Evolutionary conservation across 805 yeast species (phyloP).

Genomic region (Priceomyces haplophilus): DNA sequence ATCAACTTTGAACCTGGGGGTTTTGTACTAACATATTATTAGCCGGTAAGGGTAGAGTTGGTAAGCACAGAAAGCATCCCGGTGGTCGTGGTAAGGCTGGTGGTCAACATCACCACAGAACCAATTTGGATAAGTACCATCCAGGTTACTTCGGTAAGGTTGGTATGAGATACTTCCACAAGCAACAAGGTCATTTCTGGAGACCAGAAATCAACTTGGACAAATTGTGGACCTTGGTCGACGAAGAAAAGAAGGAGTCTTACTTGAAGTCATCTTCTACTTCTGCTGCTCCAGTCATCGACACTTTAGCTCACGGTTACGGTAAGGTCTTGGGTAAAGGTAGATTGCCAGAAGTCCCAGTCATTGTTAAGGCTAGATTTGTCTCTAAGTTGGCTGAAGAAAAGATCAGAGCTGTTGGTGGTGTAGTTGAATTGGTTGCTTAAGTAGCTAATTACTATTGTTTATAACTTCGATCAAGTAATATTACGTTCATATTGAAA

Average conservation of each 20-base stretch:
- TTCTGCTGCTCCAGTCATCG: constrained; percentile 97
- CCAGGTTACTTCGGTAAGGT: constrained; percentile 99
- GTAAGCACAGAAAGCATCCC: constrained; percentile 99
- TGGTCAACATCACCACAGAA: constrained; percentile 99
- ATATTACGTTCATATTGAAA: constrained; percentile 10
- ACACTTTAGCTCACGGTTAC: constrained; percentile 99
- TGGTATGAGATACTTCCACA: constrained; percentile 99
- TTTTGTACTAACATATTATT: constrained; percentile 31
- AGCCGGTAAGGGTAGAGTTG: constrained; percentile 99
- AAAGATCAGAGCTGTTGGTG: constrained; percentile 99
- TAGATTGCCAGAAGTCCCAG: constrained; percentile 95
- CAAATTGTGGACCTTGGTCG: constrained; percentile 96
- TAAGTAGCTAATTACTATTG: constrained; percentile 39
- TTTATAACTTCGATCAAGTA: constrained; percentile 12
- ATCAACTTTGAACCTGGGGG: neutral
- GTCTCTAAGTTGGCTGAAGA: constrained; percentile 99
- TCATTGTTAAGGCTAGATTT: constrained; percentile 98
- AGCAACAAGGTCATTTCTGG: constrained; percentile 93
- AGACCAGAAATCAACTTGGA: constrained; percentile 97
- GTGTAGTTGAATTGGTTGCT: constrained; percentile 99
- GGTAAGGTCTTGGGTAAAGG: constrained; percentile 99
- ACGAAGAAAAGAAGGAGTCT: constrained; percentile 90
- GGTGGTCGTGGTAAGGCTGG: constrained; percentile 99
- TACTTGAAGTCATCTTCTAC: constrained; percentile 80
- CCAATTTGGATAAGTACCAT: constrained; percentile 99